phyloP scores from a whole-genome alignment of 1,284 basidiomycete species.

The Heterobasidion irregulare region DNA sequence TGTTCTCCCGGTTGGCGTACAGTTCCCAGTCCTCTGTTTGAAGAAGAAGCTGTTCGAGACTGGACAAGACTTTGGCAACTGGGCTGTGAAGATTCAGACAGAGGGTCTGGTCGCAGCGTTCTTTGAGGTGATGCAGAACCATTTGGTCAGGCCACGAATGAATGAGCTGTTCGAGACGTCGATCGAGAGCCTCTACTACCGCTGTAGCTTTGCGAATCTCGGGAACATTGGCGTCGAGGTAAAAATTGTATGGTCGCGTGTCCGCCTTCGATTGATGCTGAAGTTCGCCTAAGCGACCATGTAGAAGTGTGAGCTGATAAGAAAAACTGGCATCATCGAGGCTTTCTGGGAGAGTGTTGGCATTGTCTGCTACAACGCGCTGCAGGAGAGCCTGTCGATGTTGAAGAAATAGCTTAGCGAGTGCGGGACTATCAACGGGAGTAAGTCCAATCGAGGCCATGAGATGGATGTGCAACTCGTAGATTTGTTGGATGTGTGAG shows the following conservation, averaged over 20 bases:
- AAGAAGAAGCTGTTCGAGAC: slow-evolving; percentile 79
- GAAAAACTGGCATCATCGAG: slow-evolving; percentile 41
- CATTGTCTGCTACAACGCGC: slow-evolving; percentile 23
- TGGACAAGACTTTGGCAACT: slow-evolving; percentile 78
- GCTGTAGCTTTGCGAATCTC: slow-evolving; percentile 59
- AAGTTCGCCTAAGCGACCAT: slow-evolving; percentile 25
- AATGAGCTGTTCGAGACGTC: slow-evolving; percentile 52
- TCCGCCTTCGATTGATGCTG: slow-evolving; percentile 13
- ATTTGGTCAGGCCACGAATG: slow-evolving; percentile 96
- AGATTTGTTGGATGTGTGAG: slow-evolving; percentile 20
- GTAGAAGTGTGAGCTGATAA: slow-evolving; percentile 39
- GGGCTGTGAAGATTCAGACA: slow-evolving; percentile 63
- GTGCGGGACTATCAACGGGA: neutral
- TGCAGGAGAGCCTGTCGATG: slow-evolving; percentile 14
- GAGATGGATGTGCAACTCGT: slow-evolving; percentile 29
- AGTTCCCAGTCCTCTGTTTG: slow-evolving; percentile 97
- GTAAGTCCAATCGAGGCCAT: slow-evolving; percentile 13
- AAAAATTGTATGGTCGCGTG: slow-evolving; percentile 61
- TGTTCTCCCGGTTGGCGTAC: slow-evolving; percentile 85
- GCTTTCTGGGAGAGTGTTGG: slow-evolving; percentile 27
- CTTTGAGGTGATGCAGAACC: slow-evolving; percentile 81
- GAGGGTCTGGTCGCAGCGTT: slow-evolving; percentile 69
- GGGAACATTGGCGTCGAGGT: slow-evolving; percentile 62
- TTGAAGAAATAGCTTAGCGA: neutral
- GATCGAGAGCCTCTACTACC: slow-evolving; percentile 43